Conservation (phyloP, 257 asterid species). For the Catharanthus roseus region DNA sequence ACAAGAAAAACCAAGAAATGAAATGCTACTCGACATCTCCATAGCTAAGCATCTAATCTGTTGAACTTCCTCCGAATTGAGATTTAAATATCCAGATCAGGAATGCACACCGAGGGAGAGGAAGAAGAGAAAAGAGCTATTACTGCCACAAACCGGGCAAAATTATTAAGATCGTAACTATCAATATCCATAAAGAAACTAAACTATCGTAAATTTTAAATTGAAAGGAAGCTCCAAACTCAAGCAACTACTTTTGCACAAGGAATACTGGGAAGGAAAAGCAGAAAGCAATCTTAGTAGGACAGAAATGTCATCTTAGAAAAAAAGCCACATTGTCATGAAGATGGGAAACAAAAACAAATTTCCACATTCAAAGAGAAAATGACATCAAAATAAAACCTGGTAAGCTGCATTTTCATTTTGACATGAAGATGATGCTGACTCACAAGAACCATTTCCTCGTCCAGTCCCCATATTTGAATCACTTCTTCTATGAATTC, state of each 20-base stretch:
- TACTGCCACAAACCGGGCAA: neutral
- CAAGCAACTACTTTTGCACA: neutral
- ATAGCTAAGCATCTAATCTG: neutral
- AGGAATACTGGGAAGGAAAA: neutral
- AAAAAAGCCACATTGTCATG: neutral
- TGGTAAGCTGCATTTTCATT: conserved; percentile 46
- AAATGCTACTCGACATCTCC: neutral
- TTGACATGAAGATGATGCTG: conserved; percentile 39
- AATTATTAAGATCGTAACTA: neutral
- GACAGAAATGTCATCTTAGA: neutral
- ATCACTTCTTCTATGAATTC: conserved; percentile 59
- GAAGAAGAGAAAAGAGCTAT: neutral
- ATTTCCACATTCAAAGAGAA: neutral
- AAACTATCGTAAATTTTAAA: neutral
- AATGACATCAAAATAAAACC: conserved; percentile 39
- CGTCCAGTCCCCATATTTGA: conserved; percentile 43
- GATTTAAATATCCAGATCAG: neutral
- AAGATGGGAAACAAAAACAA: neutral
- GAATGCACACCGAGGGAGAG: neutral
- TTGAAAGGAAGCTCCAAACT: neutral
- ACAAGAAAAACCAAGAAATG: neutral
- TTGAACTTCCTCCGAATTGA: neutral
- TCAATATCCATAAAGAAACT: neutral
- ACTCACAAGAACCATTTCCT: conserved; percentile 41
- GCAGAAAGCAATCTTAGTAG: neutral